These are phyloP conservation scores for Aspergillus texensis DNA, from an alignment of 2,329 filamentous ascomycete genomes.

Conservation along the genomic window DNA sequence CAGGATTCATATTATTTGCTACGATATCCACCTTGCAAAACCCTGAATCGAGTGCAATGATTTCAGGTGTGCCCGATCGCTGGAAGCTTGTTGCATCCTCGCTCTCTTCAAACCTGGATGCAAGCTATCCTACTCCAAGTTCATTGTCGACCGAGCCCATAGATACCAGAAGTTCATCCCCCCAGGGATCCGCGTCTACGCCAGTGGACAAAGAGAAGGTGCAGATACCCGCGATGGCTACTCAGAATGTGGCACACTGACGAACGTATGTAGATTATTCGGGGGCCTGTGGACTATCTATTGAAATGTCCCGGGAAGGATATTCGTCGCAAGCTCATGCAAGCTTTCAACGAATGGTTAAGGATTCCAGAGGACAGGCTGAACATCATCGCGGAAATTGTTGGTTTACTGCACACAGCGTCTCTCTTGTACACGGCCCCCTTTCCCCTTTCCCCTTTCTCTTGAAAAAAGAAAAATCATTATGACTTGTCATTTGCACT, in stretches of 20 bases:
- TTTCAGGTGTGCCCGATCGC: neutral
- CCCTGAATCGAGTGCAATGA: neutral
- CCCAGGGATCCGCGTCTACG: neutral
- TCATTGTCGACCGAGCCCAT: neutral
- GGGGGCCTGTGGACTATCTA: neutral
- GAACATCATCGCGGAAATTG: slow-evolving; percentile 43
- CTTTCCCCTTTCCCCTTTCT: neutral
- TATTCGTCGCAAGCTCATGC: slow-evolving; percentile 44
- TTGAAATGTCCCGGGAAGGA: slow-evolving; percentile 43
- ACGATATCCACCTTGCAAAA: neutral
- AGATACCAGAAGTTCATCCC: neutral
- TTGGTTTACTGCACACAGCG: slow-evolving; percentile 48
- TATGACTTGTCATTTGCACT: neutral
- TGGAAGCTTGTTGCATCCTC: neutral
- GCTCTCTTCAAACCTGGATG: neutral
- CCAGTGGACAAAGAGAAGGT: neutral
- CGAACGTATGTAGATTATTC: neutral
- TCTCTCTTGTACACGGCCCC: slow-evolving; percentile 37
- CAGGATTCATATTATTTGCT: neutral
- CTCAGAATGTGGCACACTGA: neutral
- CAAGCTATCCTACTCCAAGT: neutral
- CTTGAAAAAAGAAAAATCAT: neutral
- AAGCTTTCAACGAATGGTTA: slow-evolving; percentile 49
- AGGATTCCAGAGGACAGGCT: slow-evolving; percentile 43
- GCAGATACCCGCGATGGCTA: neutral